Base-by-base conservation (phyloP, 495 filamentous ascomycete genomes). In the Penicillium parvum region DNA sequence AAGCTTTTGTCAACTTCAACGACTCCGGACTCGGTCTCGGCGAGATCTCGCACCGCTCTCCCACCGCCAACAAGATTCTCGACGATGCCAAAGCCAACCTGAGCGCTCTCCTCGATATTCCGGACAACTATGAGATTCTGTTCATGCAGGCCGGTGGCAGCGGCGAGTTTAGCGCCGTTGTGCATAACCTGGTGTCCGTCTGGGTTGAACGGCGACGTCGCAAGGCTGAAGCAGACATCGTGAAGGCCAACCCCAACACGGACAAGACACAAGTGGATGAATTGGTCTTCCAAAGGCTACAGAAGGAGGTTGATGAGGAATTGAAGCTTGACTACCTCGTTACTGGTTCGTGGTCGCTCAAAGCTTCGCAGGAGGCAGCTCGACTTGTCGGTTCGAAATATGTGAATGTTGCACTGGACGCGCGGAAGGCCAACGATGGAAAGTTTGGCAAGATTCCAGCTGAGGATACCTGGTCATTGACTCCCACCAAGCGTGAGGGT, bases 21-120 rank as follows among this genome's bases (percentile, higher is more conserved):
- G 73, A 81, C 60, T 86, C 78, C 42, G 90, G 90, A 32, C 69
- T 96, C 37, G 70, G 70, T 33, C 60, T 73, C 32, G 84, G 84
- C 46, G 90, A 96, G 62, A 86, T 94, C 64, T 90, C 84, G 15
- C 91, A 97, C 64, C 89, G 90, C 38, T 89, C 85, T n/a, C 67
- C 78, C 26, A 74, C 85, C 33, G 89, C 90, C 11, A 75, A 69
- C 39, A 74, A 81, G 16, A 84, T 90, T 52, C 72, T 88, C 54
- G 75, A 81, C 47, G 65, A 77, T 41, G 73, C 77, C 47, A 86
- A 85, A 52, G 73, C 75, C 23, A 76, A 80, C 55, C 72, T 88
- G n/a, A 70, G 73, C 16, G 65, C 63, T 10, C 84, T 86, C 50
- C 79, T 89, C 27, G 82, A 87, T 53, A 80, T 90, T 49, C 85